Conservation (phyloP, 176 grass and related monocot species). For the Stipa capillata region DNA sequence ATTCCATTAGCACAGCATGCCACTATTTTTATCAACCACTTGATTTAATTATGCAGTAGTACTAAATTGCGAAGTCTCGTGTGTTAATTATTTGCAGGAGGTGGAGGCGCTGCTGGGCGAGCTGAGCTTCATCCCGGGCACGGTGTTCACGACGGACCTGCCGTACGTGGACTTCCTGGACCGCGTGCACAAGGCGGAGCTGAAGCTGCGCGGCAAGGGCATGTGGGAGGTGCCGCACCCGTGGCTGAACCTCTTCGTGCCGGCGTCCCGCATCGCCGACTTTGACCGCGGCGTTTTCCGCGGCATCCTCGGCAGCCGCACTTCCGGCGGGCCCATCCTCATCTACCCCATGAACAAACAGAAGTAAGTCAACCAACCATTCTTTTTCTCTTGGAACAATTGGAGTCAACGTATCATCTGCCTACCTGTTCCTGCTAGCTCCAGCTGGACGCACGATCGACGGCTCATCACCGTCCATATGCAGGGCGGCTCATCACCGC, state of each 20-base stretch:
- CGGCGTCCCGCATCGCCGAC: slow-evolving; percentile 76
- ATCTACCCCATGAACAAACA: slow-evolving; percentile 98
- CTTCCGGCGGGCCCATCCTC: slow-evolving; percentile 83
- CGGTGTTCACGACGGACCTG: slow-evolving; percentile 89
- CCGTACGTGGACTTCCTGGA: slow-evolving; percentile 84
- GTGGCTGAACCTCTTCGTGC: slow-evolving; percentile 96
- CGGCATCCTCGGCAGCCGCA: slow-evolving; percentile 63
- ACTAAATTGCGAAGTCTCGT: neutral
- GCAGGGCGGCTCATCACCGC: neutral
- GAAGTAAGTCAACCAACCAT: slow-evolving; percentile 34
- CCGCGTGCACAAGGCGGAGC: slow-evolving; percentile 88
- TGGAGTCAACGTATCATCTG: neutral
- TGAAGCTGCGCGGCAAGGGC: slow-evolving; percentile 71
- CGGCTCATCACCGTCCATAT: neutral
- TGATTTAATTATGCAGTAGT: neutral
- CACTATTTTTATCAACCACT: neutral
- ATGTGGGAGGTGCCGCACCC: slow-evolving; percentile 96
- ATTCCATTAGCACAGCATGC: slow-evolving; percentile 20
- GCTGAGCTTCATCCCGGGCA: slow-evolving; percentile 61
- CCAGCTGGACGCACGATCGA: neutral
- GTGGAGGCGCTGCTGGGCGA: slow-evolving; percentile 64
- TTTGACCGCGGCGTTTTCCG: slow-evolving; percentile 83
- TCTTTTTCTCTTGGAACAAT: neutral
- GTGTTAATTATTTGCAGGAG: slow-evolving; percentile 54
- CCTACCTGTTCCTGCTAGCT: neutral